Evolutionary conservation across 192 early-diverging fungal genomes (phyloP).

Genomic region (Coemansia sp.): DNA sequence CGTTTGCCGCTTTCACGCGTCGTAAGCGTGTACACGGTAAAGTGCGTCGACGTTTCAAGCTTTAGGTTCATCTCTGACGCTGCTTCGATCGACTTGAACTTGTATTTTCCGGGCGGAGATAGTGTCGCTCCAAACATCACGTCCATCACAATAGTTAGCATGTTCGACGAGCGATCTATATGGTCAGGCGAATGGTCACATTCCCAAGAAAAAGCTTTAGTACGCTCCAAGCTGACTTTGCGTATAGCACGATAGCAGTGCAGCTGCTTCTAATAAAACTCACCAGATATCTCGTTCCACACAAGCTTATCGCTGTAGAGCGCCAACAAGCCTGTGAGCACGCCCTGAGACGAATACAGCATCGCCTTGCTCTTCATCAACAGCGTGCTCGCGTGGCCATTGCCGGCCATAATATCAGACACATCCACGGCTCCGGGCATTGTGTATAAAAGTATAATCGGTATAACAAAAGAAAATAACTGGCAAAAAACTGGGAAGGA

Average conservation of each 20-base stretch:
- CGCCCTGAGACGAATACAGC: conserved; percentile 52
- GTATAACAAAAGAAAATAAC: not conserved
- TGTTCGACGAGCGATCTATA: conserved; percentile 46
- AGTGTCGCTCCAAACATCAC: conserved; percentile 51
- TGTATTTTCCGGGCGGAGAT: conserved; percentile 45
- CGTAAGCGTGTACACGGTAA: conserved; percentile 51
- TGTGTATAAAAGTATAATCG: not conserved
- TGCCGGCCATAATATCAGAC: conserved; percentile 15
- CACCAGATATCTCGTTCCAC: conserved; percentile 49
- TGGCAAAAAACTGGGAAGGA: not conserved
- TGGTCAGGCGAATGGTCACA: not conserved
- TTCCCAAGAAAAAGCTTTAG: not conserved
- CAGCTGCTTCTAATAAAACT: conserved; percentile 2
- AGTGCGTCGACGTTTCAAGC: conserved; percentile 48
- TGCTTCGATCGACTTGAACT: conserved; percentile 52
- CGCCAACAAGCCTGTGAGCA: conserved; percentile 42
- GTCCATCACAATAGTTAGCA: conserved; percentile 47
- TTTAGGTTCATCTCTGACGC: conserved; percentile 25
- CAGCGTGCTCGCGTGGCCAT: conserved; percentile 12
- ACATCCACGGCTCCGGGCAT: conserved; percentile 44
- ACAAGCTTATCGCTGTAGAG: conserved; percentile 36
- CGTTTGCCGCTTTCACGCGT: conserved; percentile 40
- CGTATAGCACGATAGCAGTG: not conserved
- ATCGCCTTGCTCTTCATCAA: conserved; percentile 40
- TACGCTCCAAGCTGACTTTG: not conserved